Evolutionary conservation across 179 eudicot species (phyloP), one percentile per base, ranked within the genome.

Genomic region (Patellifolia procumbens): DNA sequence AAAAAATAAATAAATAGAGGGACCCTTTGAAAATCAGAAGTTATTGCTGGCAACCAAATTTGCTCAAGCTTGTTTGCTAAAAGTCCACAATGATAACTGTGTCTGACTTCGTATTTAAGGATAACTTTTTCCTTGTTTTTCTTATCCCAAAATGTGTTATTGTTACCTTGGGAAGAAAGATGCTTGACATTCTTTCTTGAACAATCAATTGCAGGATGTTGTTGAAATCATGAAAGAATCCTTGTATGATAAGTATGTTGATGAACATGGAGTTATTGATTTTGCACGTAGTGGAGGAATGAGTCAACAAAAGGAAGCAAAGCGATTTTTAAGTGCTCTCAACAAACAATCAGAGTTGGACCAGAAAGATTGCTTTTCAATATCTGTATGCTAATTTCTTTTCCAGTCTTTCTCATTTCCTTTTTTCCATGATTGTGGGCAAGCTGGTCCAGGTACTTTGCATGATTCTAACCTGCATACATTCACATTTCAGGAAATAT

Each of bases 221-320:
- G 95, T 93, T 26, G 98, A 95, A 81, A 95, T 95, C 81, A 95
- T 95, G 99, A 90, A 93, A 86, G 97, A 93, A 85, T 95, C 99
- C 52, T 83, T 95, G 83, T 91, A 90, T 49, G 98, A 95, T 72
- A 95, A 95, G 85, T 95, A 87, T 67, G 91, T 93, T 19, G 91
- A 95, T 74, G 99, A 95, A 80, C 92, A 89, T 66, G 99, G 99
- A 52, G 79, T 87, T 68, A 85, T 95, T 72, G 99, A 95, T 85
- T 95, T 89, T 77, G 93, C 93, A 55, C 91, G 97, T 74, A 90
- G 98, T 79, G 99, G 99, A 53, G 99, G 99, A 60, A 96, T 96
- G 99, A 93, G 98, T 74, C 98, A 89, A 72, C 97, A 87, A 70
- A 96, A 96, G 86, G 98, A 96, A 88, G 94, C 98, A 74, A 93